These are phyloP conservation scores for Penicillium lividum DNA, from an alignment of 495 filamentous ascomycete species.

Conservation along the genomic window DNA sequence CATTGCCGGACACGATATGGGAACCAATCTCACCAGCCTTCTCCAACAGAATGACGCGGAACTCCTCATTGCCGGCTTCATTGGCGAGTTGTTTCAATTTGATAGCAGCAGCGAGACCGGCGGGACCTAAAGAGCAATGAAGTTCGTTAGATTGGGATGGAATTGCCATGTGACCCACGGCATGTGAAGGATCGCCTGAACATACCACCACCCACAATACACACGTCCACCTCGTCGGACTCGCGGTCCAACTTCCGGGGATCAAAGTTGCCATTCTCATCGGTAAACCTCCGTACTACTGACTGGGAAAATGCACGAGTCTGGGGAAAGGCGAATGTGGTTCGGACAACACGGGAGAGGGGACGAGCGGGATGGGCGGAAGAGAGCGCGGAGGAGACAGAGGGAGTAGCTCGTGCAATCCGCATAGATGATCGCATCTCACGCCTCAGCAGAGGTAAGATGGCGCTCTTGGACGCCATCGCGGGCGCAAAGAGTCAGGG, in stretches of 20 bases:
- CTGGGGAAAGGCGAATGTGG: conserved; percentile 30
- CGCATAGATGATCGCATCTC: conserved; percentile 37
- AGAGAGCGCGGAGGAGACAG: conserved; percentile 26
- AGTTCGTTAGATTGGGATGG: neutral
- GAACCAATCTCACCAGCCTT: conserved; percentile 95
- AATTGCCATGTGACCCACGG: conserved; percentile 16
- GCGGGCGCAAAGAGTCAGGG: neutral
- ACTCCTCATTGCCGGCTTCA: conserved; percentile 93
- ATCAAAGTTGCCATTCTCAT: conserved; percentile 68
- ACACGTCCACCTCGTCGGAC: conserved; percentile 91
- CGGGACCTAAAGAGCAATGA: conserved; percentile 54
- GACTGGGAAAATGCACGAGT: conserved; percentile 53
- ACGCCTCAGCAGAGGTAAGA: conserved; percentile 47
- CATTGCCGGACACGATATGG: conserved; percentile 94
- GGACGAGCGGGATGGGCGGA: conserved; percentile 25
- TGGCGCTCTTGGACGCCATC: conserved; percentile 47
- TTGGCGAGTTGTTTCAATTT: conserved; percentile 94
- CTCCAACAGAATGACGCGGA: conserved; percentile 88
- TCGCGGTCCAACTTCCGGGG: conserved; percentile 76
- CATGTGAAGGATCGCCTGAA: conserved; percentile 9
- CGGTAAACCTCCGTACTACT: conserved; percentile 47
- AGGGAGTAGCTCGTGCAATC: conserved; percentile 30
- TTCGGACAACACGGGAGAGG: conserved; percentile 22
- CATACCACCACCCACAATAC: conserved; percentile 89
- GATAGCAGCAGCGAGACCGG: conserved; percentile 90